Conservation (phyloP, 257 asterid genomes). For the Nicotiana sylvestris region DNA sequence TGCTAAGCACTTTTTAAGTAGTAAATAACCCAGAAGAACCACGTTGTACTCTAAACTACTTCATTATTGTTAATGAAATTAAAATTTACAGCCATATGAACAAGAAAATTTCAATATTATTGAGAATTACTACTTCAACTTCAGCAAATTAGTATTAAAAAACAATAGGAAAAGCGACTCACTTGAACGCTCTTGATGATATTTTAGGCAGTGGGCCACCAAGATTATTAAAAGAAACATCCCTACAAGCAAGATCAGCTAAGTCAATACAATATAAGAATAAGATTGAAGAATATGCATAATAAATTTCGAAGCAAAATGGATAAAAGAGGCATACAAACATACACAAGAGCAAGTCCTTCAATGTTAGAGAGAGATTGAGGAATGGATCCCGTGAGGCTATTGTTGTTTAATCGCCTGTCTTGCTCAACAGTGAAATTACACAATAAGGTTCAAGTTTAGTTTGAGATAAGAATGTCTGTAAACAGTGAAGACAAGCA, state of each 20-base stretch:
- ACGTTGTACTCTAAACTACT: background rate
- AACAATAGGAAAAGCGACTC: slow-evolving; percentile 23
- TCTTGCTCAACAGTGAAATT: slow-evolving; percentile 36
- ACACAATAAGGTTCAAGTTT: background rate
- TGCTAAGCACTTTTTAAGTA: background rate
- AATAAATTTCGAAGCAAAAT: background rate
- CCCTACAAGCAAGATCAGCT: slow-evolving; percentile 47
- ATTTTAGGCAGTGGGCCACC: slow-evolving; percentile 39
- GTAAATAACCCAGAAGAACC: background rate
- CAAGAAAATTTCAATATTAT: background rate
- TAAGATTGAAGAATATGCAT: background rate
- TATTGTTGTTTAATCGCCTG: slow-evolving; percentile 97
- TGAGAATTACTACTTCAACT: slow-evolving; percentile 4
- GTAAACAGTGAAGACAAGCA: background rate
- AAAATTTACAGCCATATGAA: background rate
- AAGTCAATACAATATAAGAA: background rate
- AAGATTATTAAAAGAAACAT: slow-evolving; percentile 55
- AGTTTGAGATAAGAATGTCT: background rate
- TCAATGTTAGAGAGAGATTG: slow-evolving; percentile 39
- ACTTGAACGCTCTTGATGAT: slow-evolving; percentile 65
- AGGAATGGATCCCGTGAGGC: slow-evolving; percentile 32
- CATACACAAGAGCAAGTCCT: slow-evolving; percentile 87
- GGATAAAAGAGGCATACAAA: background rate
- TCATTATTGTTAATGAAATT: background rate
- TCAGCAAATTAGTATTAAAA: background rate